These are phyloP conservation scores for Aureobasidium namibiae DNA, from an alignment of 2,329 filamentous ascomycete species.

Conservation along the genomic window DNA sequence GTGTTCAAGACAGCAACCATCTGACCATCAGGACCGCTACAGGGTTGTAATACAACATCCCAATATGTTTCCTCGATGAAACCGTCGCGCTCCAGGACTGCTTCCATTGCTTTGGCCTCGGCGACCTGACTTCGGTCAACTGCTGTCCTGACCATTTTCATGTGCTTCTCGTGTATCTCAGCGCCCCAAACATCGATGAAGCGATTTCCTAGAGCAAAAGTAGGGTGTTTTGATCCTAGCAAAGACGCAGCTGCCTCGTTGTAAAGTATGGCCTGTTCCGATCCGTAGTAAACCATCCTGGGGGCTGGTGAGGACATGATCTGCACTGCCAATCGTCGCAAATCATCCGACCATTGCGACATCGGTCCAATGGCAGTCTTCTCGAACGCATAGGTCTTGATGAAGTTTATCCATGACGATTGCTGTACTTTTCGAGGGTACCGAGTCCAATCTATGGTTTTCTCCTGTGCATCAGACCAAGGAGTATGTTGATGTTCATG, in stretches of 20 bases:
- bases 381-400: constrained; percentile 23
- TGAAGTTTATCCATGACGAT: constrained; percentile 13
- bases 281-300: constrained; percentile 23
- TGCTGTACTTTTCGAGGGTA: neutral
- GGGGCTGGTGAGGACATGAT: constrained; percentile 25
- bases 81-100: constrained; percentile 15
- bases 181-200: constrained; percentile 12
- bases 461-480: neutral
- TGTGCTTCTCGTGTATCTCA: constrained; percentile 7
- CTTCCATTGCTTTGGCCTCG: neutral
- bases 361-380: constrained; percentile 24
- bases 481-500: neutral
- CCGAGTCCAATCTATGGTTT: constrained; percentile 7
- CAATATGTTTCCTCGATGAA: constrained; percentile 25
- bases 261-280: constrained; percentile 28
- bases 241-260: constrained; percentile 28
- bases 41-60: constrained; percentile 22
- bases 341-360: constrained; percentile 19
- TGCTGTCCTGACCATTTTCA: constrained; percentile 2
- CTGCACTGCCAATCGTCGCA: constrained; percentile 19
- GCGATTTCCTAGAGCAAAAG: constrained; percentile 15
- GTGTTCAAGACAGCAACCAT: constrained; percentile 14
- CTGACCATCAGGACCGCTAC: constrained; percentile 16
- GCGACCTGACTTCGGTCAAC: neutral
- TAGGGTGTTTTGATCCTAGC: constrained; percentile 23